phyloP scores from a whole-genome alignment of 331 rosid genomes.

The Rhamnella rubrinervis region DNA sequence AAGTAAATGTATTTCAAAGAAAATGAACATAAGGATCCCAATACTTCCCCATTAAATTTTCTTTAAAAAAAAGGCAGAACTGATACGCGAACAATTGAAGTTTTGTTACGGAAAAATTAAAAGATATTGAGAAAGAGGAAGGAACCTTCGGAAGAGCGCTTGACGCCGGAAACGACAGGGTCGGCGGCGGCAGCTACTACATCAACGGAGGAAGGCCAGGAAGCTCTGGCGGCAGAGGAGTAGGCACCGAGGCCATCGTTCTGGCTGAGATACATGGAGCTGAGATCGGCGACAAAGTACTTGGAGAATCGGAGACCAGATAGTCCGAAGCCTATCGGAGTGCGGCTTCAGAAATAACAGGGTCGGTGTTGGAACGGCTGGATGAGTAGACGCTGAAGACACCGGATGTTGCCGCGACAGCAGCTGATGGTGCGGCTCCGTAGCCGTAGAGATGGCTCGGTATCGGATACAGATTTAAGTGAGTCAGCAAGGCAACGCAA shows the following conservation, averaged over 20 bases:
- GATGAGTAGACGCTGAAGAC: conserved; percentile 6
- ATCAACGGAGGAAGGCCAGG: not conserved
- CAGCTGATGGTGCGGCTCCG: conserved; percentile 28
- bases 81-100: too few relatives aligned
- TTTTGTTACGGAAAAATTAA: not conserved
- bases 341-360: conserved; percentile 7
- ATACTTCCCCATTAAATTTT: too few relatives aligned
- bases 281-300: conserved; percentile 12
- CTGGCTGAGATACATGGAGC: conserved; percentile 30
- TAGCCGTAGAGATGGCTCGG: conserved; percentile 28
- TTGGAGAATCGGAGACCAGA: not conserved
- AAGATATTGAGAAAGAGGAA: not conserved
- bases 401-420: not conserved
- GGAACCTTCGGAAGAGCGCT: conserved; percentile 84
- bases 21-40: too few relatives aligned
- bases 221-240: conserved; percentile 30
- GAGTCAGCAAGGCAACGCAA: too few relatives aligned
- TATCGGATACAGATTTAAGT: conserved; percentile 5
- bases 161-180: conserved; percentile 37
- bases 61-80: not conserved
- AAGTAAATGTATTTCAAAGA: too few relatives aligned
- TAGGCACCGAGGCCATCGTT: conserved; percentile 22
- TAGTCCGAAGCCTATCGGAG: conserved; percentile 8
- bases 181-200: conserved; percentile 30
- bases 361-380: too few relatives aligned